Evolutionary conservation across 2,329 filamentous ascomycete genomes (phyloP).

Genomic region (Cladosporium sp.): DNA sequence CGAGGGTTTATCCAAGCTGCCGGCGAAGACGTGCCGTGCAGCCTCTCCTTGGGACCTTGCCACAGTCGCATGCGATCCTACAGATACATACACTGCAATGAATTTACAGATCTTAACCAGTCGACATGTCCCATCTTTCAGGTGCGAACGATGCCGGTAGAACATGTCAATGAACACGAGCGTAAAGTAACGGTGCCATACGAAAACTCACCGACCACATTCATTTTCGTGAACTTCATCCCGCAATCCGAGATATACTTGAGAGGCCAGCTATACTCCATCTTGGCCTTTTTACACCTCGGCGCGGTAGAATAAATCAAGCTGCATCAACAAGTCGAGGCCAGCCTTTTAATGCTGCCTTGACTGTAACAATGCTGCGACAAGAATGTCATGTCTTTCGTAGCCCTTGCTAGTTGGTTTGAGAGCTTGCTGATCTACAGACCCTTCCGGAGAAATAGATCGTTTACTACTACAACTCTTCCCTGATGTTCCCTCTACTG

Average conservation of each 20-base stretch:
- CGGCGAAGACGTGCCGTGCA: constrained; percentile 7
- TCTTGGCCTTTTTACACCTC: constrained; percentile 22
- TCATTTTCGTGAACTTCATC: constrained; percentile 3
- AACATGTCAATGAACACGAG: too few species aligned
- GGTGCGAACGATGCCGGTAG: not conserved
- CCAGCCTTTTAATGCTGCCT: constrained; percentile 21
- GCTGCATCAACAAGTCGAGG: constrained; percentile 30
- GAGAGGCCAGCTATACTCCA: constrained; percentile 19
- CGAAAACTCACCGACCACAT: not conserved
- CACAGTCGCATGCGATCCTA: not conserved
- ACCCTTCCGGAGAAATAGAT: too few species aligned
- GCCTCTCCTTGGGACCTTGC: not conserved
- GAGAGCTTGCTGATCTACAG: not conserved
- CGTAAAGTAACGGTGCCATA: too few species aligned
- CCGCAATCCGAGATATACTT: constrained; percentile 15
- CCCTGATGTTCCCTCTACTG: too few species aligned
- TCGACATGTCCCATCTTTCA: not conserved
- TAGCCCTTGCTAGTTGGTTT: not conserved
- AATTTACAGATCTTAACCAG: not conserved
- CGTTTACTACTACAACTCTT: too few species aligned
- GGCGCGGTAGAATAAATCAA: constrained; percentile 26
- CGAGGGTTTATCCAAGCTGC: constrained; percentile 7
- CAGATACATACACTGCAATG: constrained; percentile 6
- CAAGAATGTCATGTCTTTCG: constrained; percentile 14
- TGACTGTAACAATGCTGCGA: constrained; percentile 32